Conservation (phyloP, 225 moss, liverwort and hornwort species). For the Straminergon stramineum region DNA sequence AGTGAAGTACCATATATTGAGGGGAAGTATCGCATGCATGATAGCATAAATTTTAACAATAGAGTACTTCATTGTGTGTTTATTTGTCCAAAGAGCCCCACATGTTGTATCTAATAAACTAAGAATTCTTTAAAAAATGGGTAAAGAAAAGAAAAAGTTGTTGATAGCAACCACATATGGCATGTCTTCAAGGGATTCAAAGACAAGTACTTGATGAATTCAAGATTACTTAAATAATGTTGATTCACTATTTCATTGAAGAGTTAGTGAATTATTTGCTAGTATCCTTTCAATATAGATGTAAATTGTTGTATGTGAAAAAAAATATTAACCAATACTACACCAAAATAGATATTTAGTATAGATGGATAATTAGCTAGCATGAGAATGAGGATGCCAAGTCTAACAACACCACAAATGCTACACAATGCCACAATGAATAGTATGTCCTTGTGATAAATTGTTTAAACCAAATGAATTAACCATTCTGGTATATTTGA, state of each 20-base stretch:
- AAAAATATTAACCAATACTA: background rate
- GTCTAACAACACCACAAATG: background rate
- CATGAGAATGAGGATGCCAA: too few relatives aligned
- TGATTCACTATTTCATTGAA: background rate
- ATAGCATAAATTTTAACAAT: background rate
- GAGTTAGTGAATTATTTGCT: too few relatives aligned
- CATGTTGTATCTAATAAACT: background rate
- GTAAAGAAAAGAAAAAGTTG: background rate
- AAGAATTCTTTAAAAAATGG: background rate
- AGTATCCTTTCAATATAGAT: background rate
- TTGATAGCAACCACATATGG: too few relatives aligned
- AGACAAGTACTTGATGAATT: background rate
- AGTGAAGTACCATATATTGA: background rate
- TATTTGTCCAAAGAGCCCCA: accelerated
- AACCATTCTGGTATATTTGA: accelerated
- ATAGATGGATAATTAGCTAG: background rate
- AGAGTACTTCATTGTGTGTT: background rate
- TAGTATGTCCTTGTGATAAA: background rate
- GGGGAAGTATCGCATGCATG: accelerated
- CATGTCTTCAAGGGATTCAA: background rate
- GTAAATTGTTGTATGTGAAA: background rate
- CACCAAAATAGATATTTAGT: background rate
- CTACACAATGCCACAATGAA: background rate
- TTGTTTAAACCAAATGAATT: background rate
- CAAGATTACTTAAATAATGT: background rate